These are phyloP conservation scores for Wickerhamiella vanderwaltii DNA, from an alignment of 805 yeast genomes.

Conservation along the genomic window DNA sequence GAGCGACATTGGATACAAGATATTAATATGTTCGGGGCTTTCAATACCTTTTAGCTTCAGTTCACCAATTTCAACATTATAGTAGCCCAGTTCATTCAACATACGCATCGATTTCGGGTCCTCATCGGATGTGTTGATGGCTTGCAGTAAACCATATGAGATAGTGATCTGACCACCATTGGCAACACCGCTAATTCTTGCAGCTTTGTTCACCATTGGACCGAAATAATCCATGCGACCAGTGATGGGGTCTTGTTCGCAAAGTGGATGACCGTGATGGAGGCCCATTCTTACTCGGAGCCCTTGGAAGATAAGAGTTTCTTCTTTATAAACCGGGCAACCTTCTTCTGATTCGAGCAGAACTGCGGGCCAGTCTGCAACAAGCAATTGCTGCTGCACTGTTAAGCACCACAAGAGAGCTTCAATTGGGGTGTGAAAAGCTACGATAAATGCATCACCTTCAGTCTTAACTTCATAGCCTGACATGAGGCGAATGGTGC, in stretches of 20 bases:
- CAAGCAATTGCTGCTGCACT: conserved; percentile 71
- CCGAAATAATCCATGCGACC: conserved; percentile 98
- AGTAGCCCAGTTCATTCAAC: conserved; percentile 58
- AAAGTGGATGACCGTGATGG: conserved; percentile 96
- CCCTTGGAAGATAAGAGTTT: conserved; percentile 64
- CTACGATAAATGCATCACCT: conserved; percentile 98
- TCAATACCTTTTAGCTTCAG: conserved; percentile 87
- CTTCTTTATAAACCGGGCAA: conserved; percentile 47
- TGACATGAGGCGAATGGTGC: conserved; percentile 82
- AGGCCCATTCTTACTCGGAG: conserved; percentile 95
- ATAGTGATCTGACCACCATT: conserved; percentile 97
- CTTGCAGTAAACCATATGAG: conserved; percentile 68
- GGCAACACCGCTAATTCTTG: conserved; percentile 87
- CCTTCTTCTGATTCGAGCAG: conserved; percentile 78
- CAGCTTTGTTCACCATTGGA: conserved; percentile 93
- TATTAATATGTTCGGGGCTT: conserved; percentile 75
- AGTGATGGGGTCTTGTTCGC: conserved; percentile 88
- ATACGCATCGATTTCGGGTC: neutral
- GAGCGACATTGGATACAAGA: conserved; percentile 59
- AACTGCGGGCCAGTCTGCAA: conserved; percentile 93
- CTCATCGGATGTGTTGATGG: conserved; percentile 30
- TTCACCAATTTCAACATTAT: conserved; percentile 62
- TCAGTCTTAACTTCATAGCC: conserved; percentile 98
- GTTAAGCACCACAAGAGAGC: conserved; percentile 92
- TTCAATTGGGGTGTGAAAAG: conserved; percentile 82